A percentile compares a stretch with the other conserved stretches of the same genome.
These are phyloP conservation scores for Waitea zeae DNA, from an alignment of 1,284 basidiomycete species.

Conservation along the genomic window DNA sequence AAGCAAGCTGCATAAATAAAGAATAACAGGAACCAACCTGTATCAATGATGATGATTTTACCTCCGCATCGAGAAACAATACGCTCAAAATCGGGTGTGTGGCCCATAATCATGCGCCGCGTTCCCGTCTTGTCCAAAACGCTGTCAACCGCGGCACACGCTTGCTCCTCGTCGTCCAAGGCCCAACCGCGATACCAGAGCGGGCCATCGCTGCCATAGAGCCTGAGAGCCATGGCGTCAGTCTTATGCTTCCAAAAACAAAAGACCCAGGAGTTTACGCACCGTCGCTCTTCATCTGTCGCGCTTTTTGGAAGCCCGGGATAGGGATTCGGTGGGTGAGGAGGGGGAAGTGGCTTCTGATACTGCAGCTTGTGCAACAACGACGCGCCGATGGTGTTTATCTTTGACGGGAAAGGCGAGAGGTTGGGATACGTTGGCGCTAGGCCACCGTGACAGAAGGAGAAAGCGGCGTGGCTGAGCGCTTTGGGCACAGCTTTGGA, in stretches of 20 bases:
- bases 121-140: conserved; percentile 63
- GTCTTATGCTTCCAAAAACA: too few species aligned
- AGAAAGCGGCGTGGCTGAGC: conserved; percentile 59
- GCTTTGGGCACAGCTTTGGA: conserved; percentile 14
- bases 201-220: conserved; percentile 68
- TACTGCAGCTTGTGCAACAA: conserved; percentile 49
- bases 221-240: too few species aligned
- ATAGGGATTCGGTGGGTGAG: conserved; percentile 69
- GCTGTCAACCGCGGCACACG: conserved; percentile 54
- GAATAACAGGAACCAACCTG: conserved; percentile 22
- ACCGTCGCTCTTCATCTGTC: conserved; percentile 53
- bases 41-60: conserved; percentile 85
- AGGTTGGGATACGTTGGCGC: conserved; percentile 58
- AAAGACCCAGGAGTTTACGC: too few species aligned
- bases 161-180: conserved; percentile 43
- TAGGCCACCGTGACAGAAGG: conserved; percentile 81
- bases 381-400: conserved; percentile 55
- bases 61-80: conserved; percentile 75
- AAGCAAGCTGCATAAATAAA: background rate
- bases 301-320: conserved; percentile 54
- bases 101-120: conserved; percentile 82
- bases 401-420: conserved; percentile 62
- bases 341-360: conserved; percentile 41
- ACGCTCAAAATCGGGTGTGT: conserved; percentile 79
- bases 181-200: conserved; percentile 90